A percentile compares a stretch with the other conserved stretches of the same genome.
Conservation (phyloP, 2,329 filamentous ascomycete species). For the Ophiocordyceps camponoti-saundersi region DNA sequence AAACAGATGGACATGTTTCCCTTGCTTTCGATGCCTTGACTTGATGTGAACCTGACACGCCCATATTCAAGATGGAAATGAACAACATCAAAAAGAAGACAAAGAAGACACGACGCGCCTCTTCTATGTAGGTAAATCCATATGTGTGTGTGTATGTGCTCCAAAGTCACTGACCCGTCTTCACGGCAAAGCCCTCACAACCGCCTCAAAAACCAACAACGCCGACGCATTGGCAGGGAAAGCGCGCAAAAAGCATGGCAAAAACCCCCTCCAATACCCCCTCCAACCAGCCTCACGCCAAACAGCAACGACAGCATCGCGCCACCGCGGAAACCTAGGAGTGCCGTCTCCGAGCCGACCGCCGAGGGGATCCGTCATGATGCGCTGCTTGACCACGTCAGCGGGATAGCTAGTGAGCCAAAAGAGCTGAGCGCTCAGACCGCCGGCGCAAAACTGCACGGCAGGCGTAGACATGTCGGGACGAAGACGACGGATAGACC, state of each 20-base stretch:
- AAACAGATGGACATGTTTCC: too few relatives aligned
- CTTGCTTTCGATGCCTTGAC: too few relatives aligned
- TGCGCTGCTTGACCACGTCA: constrained; percentile 86
- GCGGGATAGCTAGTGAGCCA: constrained; percentile 87
- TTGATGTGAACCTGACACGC: too few relatives aligned
- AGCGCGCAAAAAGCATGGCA: constrained; percentile 83
- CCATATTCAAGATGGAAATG: too few relatives aligned
- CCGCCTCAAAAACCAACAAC: constrained; percentile 79
- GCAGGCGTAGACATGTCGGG: constrained; percentile 60
- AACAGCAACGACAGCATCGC: constrained; percentile 60
- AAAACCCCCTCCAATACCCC: constrained; percentile 85
- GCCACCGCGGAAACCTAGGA: constrained; percentile 58
- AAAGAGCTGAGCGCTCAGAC: constrained; percentile 81
- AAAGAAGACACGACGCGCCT: too few relatives aligned
- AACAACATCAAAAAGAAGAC: too few relatives aligned
- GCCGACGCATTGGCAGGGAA: constrained; percentile 95
- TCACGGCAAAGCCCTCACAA: constrained; percentile 53
- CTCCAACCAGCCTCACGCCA: constrained; percentile 58
- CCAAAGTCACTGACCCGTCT: too few relatives aligned
- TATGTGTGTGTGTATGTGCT: too few relatives aligned
- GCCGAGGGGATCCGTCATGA: constrained; percentile 89
- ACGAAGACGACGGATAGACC: constrained; percentile 38
- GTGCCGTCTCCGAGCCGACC: constrained; percentile 49
- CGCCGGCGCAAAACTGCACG: constrained; percentile 95
- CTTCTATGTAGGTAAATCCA: too few relatives aligned